Conservation (phyloP, 2,329 filamentous ascomycete genomes). For the Aspergillus arachidicola region DNA sequence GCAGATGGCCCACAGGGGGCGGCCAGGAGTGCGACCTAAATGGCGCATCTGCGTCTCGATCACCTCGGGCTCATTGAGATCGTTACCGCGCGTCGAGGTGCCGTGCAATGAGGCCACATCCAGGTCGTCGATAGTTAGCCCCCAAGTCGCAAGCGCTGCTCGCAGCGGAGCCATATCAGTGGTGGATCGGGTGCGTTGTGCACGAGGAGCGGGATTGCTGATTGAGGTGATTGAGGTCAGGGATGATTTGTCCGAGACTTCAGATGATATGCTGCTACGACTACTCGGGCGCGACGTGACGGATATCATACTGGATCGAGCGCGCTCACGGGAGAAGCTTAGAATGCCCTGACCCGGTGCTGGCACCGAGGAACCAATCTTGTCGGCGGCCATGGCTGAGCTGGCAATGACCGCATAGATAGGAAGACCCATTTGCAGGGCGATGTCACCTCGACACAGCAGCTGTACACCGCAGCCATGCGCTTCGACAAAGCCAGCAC, state of each 20-base stretch:
- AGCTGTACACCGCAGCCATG: constrained; percentile 98
- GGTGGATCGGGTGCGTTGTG: too few relatives aligned
- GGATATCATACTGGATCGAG: too few relatives aligned
- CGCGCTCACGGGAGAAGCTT: too few relatives aligned
- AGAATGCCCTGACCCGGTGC: too few relatives aligned
- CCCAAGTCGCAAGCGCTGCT: constrained; percentile 95
- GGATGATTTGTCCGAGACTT: too few relatives aligned
- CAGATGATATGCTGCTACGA: too few relatives aligned
- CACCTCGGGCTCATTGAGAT: constrained; percentile 99
- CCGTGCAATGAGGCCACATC: constrained; percentile 97
- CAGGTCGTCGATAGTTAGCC: constrained; percentile 94
- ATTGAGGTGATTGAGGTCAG: too few relatives aligned
- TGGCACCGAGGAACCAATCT: constrained; percentile 87
- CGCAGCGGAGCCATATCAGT: constrained; percentile 76
- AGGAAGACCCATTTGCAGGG: constrained; percentile 96
- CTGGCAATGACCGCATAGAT: constrained; percentile 94
- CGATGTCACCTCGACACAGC: constrained; percentile 95
- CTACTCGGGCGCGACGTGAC: too few relatives aligned
- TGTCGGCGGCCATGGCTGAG: constrained; percentile 95
- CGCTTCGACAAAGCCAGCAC: constrained; percentile 99
- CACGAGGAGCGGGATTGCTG: too few relatives aligned
- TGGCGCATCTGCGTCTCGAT: constrained; percentile 95
- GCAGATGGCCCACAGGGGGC: constrained; percentile 95
- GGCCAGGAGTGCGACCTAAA: constrained; percentile 93
- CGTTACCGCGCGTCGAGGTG: constrained; percentile 96